Evolutionary conservation across 257 asterid species (phyloP).

Genomic region (Plantago ovata): DNA sequence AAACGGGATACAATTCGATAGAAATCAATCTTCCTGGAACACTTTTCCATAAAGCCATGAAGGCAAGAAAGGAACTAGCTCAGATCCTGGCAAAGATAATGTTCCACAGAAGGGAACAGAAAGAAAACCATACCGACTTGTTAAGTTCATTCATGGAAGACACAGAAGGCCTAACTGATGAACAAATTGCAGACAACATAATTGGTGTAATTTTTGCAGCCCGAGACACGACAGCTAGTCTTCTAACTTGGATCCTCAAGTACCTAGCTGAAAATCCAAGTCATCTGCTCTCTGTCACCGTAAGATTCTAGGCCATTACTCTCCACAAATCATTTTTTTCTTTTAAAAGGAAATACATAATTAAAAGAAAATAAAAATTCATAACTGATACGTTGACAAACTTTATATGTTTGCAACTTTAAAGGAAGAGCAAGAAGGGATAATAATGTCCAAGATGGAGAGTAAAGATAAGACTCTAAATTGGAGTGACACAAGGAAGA

Average conservation of each 20-base stretch:
- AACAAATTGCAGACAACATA: constrained; percentile 67
- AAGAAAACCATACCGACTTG: constrained; percentile 40
- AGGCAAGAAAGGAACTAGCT: constrained; percentile 58
- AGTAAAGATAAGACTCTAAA: constrained; percentile 38
- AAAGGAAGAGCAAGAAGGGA: constrained; percentile 71
- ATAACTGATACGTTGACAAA: neutral
- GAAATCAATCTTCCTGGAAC: constrained; percentile 67
- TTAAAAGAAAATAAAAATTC: no score
- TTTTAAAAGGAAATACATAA: neutral
- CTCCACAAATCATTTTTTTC: neutral
- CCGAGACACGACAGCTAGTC: constrained; percentile 73
- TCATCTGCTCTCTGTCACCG: constrained; percentile 64
- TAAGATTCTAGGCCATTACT: constrained; percentile 28
- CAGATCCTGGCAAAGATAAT: constrained; percentile 52
- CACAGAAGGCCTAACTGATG: constrained; percentile 52
- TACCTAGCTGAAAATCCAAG: constrained; percentile 69
- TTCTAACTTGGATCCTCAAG: constrained; percentile 75
- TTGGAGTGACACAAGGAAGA: constrained; percentile 60
- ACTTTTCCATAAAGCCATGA: constrained; percentile 72
- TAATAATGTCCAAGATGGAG: constrained; percentile 38
- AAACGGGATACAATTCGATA: constrained; percentile 75
- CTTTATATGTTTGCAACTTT: neutral
- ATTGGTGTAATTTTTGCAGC: constrained; percentile 79
- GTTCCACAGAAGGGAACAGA: constrained; percentile 32
- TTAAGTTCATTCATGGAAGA: constrained; percentile 70